These are phyloP conservation scores for Cicer judaicum DNA, from an alignment of 306 rosid genomes.

Conservation along the genomic window DNA sequence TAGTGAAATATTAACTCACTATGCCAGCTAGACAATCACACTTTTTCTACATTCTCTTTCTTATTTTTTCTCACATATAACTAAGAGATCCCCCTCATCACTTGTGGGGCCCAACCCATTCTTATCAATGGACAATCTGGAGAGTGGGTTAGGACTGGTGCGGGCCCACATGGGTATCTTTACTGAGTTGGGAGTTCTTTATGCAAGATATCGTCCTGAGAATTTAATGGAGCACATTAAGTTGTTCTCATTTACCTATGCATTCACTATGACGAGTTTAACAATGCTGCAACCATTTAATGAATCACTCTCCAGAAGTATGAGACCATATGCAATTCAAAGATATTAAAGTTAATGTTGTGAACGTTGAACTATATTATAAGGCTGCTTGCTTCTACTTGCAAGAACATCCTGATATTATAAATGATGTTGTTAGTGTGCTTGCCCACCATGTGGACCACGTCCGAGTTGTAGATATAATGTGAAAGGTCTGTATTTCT, in stretches of 20 bases:
- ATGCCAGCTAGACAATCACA: too few species aligned
- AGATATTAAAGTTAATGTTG: conserved; percentile 77
- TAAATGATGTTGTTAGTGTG: conserved; percentile 83
- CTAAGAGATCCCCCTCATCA: too few species aligned
- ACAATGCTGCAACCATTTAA: conserved; percentile 85
- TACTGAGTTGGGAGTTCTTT: conserved; percentile 88
- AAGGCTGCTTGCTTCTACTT: conserved; percentile 88
- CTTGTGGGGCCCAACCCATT: too few species aligned
- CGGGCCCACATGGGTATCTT: conserved; percentile 92
- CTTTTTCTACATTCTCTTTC: too few species aligned
- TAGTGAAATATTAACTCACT: too few species aligned
- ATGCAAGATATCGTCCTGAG: conserved; percentile 82
- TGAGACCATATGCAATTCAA: conserved; percentile 97
- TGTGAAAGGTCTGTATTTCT: conserved; percentile 67
- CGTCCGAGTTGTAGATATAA: conserved; percentile 82
- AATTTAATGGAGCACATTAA: conserved; percentile 86
- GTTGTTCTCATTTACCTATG: conserved; percentile 74
- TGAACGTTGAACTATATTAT: conserved; percentile 78
- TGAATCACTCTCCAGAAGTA: conserved; percentile 92
- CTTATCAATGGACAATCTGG: too few species aligned
- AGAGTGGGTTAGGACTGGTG: conserved; percentile 74
- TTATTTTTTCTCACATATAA: too few species aligned
- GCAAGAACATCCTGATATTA: conserved; percentile 86
- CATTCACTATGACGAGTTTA: conserved; percentile 80
- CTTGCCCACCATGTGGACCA: conserved; percentile 86